Base-by-base conservation (phyloP, 2,329 filamentous ascomycete genomes). In the Fusarium poae region DNA sequence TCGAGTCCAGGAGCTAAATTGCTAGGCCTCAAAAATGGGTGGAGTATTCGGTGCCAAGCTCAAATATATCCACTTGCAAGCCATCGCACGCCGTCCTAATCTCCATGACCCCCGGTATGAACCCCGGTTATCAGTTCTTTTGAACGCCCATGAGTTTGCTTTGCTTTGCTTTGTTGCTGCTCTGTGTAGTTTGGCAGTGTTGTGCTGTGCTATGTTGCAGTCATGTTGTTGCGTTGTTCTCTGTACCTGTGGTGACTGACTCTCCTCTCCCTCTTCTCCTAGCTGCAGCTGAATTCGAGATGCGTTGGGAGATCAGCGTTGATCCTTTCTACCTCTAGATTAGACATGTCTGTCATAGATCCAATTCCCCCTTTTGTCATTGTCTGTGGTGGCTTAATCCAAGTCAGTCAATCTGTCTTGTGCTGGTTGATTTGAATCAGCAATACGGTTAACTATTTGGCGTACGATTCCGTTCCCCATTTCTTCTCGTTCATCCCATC, bases 11-110 rank as follows among this genome's bases (percentile, higher is more conserved):
- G 55, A 65, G 45, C 65, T 51, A 39, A 39, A 39, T 13, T 39
- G 35, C 35, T 21, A 56, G 65, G 52, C 50, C 50, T 60, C 50
- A 35, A 53, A 57, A 57, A 44, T 52, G 32, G 35, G 46, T 55
- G 49, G 55, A 30, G 53, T 50, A 53, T 65, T 57, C 57, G 46
- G 44, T 68, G 65, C 65, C 52, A 56, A 56, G 65, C 46, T 42
- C 21, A 44, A 45, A 25, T 49, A 39, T 40, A 52, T 58, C 66
- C 65, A 69, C 66, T 50, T 54, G 49, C 29, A 65, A 62, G 65
- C 39, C 60, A 65, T 52, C 55, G 52, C 61, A 69, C 48, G 49
- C 66, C 66, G 53, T 68, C 54, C 56, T 56, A 66, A 69, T 69
- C 56, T 68, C 66, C 66, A 68, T 69, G 29, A 35, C 43, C 56